A percentile compares a stretch with the other conserved stretches of the same genome.
Evolutionary conservation across 2,329 filamentous ascomycete species (phyloP).

Genomic region (Helotiales sp.): DNA sequence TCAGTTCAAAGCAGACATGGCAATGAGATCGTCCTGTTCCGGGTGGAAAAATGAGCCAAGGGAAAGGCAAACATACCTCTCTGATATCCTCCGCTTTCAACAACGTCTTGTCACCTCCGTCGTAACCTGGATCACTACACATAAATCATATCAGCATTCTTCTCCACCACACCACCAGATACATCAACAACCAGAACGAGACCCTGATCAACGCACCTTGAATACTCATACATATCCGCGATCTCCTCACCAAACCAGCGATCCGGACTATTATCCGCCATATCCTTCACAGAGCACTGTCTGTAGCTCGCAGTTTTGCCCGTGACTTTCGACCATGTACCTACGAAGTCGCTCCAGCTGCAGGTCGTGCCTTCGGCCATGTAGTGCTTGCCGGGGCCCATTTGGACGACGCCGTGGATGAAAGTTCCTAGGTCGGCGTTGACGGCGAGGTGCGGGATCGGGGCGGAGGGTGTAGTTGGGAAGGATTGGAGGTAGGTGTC

Average conservation of each 20-base stretch:
- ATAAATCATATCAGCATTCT: not conserved
- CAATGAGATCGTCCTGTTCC: not conserved
- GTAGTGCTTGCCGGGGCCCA: constrained; percentile 33
- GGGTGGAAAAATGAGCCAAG: no score
- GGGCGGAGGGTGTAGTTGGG: constrained; percentile 47
- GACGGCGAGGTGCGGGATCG: constrained; percentile 53
- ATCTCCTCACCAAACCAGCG: constrained; percentile 37
- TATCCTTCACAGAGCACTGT: constrained; percentile 22
- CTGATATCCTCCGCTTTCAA: constrained; percentile 30
- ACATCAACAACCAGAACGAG: no score
- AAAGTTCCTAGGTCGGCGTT: constrained; percentile 48
- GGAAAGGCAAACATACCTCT: constrained; percentile 17
- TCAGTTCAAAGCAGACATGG: not conserved
- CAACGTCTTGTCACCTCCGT: constrained; percentile 42
- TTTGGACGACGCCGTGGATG: constrained; percentile 37
- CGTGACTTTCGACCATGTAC: constrained; percentile 25
- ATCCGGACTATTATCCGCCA: constrained; percentile 43
- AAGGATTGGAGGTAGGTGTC: constrained; percentile 55
- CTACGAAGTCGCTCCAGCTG: constrained; percentile 30
- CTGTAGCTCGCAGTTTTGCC: constrained; percentile 17
- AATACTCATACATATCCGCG: constrained; percentile 42
- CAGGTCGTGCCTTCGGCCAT: constrained; percentile 20
- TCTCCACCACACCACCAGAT: no score
- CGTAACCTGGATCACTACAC: constrained; percentile 42
- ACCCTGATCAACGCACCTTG: no score